Base-by-base conservation (phyloP, 805 yeast species). In the Tetrapisispora taiwanensis region DNA sequence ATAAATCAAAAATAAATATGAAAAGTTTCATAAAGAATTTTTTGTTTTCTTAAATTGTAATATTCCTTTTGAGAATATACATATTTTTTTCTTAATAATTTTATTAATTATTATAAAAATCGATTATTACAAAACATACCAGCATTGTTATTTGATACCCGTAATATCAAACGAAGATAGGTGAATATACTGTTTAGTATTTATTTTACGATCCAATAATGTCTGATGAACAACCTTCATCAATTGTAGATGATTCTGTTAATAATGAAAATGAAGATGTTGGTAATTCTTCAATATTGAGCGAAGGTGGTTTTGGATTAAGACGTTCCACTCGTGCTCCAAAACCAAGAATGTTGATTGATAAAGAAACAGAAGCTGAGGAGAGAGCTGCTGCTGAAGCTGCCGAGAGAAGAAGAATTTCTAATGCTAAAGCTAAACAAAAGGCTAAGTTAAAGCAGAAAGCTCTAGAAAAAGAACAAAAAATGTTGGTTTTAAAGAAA, bases 291-390 rank as follows among this genome's bases (percentile, higher is more conserved):
- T 30, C 31, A 10, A 30, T 30, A 3, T 5, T 28, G 3, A 15
- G 26, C 15, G 39, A 27, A 4, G 26, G 17, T 19, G 20, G 13
- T 27, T 19, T 41, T 7, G 50, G 50, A 24, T 46, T 56, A 14
- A 53, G 62, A 45, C 52, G 60, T 46, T 56, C 60, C 9, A 46
- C 48, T 20, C 55, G 62, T 47, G 53, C 53, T 9, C 52, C 56
- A 30, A 56, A 54, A 44, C 22, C 39, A 20, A 35, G 30, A 22
- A 18, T 36, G 4, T 36, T 36, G 15, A 26, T 36, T 22, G 44
- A 42, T n/a, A 30, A 30, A 14, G 40, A 22, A 13, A 26, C 22
- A 7, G 44, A 42, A 36, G 32, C 30, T 15, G 44, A 42, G 22
- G 40, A 30, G 2, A 31, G 36, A 6, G 19, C 20, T 3, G 34